phyloP scores from a whole-genome alignment of 1,139 yeast genomes.

The Candida neerlandica region DNA sequence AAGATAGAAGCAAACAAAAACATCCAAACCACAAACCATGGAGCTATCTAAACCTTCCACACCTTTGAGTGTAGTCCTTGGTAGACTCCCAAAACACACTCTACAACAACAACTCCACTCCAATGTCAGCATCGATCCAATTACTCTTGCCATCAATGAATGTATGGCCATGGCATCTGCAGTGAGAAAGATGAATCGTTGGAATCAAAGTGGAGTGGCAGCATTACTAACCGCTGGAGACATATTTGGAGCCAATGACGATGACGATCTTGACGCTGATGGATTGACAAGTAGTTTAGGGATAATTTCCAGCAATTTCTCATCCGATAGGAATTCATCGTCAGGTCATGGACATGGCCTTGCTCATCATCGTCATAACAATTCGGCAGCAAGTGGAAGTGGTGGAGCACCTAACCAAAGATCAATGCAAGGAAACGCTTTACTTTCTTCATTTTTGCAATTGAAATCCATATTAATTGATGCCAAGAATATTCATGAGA shows the following conservation, averaged over 20 bases:
- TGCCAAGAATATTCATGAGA: conserved; percentile 50
- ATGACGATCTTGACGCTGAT: conserved; percentile 31
- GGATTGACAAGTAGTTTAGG: conserved; percentile 30
- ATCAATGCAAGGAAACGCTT: conserved; percentile 50
- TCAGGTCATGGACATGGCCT: conserved; percentile 1
- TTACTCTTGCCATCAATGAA: conserved; percentile 84
- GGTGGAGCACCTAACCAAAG: conserved; percentile 12
- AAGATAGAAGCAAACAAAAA: not conserved
- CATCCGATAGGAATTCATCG: not conserved
- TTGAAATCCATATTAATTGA: conserved; percentile 71
- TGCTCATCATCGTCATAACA: conserved; percentile 1
- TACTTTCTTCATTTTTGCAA: conserved; percentile 80
- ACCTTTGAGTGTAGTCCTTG: conserved; percentile 4
- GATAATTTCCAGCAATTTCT: conserved; percentile 17
- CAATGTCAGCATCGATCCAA: conserved; percentile 63
- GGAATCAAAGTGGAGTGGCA: conserved; percentile 86
- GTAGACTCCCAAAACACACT: conserved; percentile 1
- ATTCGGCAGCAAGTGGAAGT: not conserved
- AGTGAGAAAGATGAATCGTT: conserved; percentile 84
- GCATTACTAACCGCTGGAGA: conserved; percentile 73
- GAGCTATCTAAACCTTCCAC: conserved; percentile 7
- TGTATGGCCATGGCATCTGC: conserved; percentile 86
- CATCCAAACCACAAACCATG: not conserved
- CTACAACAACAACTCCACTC: conserved; percentile 1
- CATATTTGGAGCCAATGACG: conserved; percentile 28